phyloP scores from a whole-genome alignment of 148 eudicot species.

The Gaultheria prostrata region DNA sequence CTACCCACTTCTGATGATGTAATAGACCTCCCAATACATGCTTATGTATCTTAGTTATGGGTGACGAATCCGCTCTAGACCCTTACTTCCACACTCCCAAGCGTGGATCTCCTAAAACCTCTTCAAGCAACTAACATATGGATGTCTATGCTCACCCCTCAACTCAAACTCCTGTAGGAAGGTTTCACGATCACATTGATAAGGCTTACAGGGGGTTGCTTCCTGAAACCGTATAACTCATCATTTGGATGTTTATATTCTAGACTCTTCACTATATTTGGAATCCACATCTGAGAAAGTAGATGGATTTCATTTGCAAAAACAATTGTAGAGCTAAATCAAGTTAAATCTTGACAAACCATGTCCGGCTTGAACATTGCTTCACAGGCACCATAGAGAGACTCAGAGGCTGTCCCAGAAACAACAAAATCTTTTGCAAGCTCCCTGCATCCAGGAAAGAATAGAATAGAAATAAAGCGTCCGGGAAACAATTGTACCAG shows the following conservation, averaged over 20 bases:
- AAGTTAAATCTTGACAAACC: slow-evolving; percentile 41
- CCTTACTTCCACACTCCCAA: neutral
- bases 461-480: neutral
- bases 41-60: neutral
- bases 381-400: slow-evolving; percentile 97
- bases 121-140: neutral
- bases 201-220: neutral
- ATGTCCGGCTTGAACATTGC: slow-evolving; percentile 97
- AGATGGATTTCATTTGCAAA: neutral
- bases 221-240: neutral
- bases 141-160: neutral
- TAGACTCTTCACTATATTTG: neutral
- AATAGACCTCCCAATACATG: neutral
- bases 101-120: neutral
- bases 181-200: neutral
- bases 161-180: neutral
- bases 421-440: slow-evolving; percentile 99
- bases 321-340: neutral
- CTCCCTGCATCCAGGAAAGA: slow-evolving; percentile 44
- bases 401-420: slow-evolving; percentile 93
- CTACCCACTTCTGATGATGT: neutral
- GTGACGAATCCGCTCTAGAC: neutral
- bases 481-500: neutral
- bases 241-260: neutral
- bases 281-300: neutral